phyloP scores from a whole-genome alignment of 305 asterid genomes.

The Solanum hybrid region DNA sequence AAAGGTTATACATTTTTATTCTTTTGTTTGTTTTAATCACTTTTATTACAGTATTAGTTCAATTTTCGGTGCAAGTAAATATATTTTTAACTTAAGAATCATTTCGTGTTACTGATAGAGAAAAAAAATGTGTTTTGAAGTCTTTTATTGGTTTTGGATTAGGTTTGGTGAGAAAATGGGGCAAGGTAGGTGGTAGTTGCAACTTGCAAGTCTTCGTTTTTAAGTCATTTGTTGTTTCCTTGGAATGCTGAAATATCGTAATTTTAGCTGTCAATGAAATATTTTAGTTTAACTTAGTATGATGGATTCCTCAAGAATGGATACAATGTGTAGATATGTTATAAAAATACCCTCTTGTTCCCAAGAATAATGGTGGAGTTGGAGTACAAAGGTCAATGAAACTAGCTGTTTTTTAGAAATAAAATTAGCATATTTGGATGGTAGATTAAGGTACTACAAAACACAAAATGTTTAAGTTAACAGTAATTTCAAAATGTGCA shows the following conservation, averaged over 20 bases:
- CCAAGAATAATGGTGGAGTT: not conserved
- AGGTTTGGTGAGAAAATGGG: not conserved
- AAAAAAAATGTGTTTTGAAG: not conserved
- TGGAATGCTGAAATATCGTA: not conserved
- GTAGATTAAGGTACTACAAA: not conserved
- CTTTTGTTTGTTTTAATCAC: not conserved
- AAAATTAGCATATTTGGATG: not conserved
- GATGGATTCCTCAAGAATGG: not conserved
- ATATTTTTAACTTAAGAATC: not conserved
- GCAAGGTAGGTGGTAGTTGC: not conserved
- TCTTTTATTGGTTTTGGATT: not conserved
- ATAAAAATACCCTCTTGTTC: not conserved
- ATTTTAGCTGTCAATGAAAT: not conserved
- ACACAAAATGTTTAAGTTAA: not conserved
- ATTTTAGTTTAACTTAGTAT: not conserved
- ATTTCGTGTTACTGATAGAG: not conserved
- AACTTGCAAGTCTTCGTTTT: not conserved
- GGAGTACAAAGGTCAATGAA: not conserved
- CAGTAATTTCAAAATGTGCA: not conserved
- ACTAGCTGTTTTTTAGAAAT: not conserved
- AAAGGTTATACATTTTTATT: slow-evolving; percentile 38
- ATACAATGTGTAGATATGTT: not conserved
- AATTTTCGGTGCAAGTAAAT: not conserved
- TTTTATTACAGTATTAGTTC: not conserved
- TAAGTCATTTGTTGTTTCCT: not conserved